These are phyloP conservation scores for Pseudohalonectria lignicola DNA, from an alignment of 2,329 filamentous ascomycete genomes.

Conservation along the genomic window DNA sequence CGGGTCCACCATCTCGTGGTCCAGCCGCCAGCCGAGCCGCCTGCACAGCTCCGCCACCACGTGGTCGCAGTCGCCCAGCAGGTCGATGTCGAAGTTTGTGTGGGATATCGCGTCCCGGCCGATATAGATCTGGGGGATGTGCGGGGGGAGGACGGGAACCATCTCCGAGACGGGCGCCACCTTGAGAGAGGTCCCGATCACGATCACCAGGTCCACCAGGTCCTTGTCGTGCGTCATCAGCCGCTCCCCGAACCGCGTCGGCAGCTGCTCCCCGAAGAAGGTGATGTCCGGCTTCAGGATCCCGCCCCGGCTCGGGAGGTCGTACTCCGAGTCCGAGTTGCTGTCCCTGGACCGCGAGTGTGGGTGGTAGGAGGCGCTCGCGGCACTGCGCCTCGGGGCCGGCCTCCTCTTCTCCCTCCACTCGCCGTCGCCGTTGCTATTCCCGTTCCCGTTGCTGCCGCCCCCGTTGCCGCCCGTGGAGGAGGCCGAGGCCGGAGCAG, in stretches of 20 bases:
- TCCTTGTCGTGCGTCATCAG: constrained; percentile 74
- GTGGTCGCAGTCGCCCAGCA: constrained; percentile 90
- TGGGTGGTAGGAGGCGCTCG: constrained; percentile 3
- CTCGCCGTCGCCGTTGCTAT: constrained; percentile 1
- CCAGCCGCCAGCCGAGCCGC: constrained; percentile 67
- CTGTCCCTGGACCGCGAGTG: constrained; percentile 24
- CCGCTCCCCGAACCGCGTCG: constrained; percentile 69
- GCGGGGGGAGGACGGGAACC: constrained; percentile 63
- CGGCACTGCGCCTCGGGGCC: constrained; percentile 11
- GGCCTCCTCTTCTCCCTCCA: constrained; percentile 7
- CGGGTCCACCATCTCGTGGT: constrained; percentile 73
- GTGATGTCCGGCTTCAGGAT: constrained; percentile 98
- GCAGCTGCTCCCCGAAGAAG: constrained; percentile 89
- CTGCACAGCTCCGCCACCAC: constrained; percentile 80
- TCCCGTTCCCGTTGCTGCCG: constrained; percentile 19
- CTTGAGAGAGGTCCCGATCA: constrained; percentile 93
- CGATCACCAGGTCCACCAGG: constrained; percentile 77
- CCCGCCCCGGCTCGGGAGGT: constrained; percentile 58
- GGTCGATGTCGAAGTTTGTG: constrained; percentile 91
- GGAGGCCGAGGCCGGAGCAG: background rate
- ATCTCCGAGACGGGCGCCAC: constrained; percentile 93
- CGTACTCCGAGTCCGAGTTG: constrained; percentile 35
- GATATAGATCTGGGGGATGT: constrained; percentile 85
- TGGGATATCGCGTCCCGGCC: constrained; percentile 75
- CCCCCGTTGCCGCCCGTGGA: background rate